Percentiles rank a stretch among this genome's conserved stretches.
These are phyloP conservation scores for Intubia oerlemansii DNA, from an alignment of 2,329 filamentous ascomycete genomes.

Conservation along the genomic window DNA sequence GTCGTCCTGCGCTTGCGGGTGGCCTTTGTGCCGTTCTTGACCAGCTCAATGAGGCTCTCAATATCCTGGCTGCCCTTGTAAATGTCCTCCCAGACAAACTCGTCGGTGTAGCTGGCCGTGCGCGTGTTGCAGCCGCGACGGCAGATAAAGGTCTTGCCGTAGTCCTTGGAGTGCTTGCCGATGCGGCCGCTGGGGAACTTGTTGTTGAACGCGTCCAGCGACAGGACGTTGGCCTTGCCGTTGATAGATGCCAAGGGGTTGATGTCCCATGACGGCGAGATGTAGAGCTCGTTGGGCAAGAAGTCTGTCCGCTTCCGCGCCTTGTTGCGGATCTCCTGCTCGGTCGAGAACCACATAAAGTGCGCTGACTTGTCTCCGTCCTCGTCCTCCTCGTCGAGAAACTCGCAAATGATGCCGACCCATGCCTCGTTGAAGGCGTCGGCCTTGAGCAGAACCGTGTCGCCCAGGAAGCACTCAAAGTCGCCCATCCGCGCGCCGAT, in stretches of 20 bases:
- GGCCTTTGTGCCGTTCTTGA: slow-evolving; percentile 53
- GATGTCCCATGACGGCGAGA: slow-evolving; percentile 68
- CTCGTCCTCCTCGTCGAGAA: slow-evolving; percentile 45
- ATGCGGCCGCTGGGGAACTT: slow-evolving; percentile 57
- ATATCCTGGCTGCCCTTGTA: slow-evolving; percentile 51
- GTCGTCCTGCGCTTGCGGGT: slow-evolving; percentile 28
- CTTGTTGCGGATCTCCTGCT: slow-evolving; percentile 71
- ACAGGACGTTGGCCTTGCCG: slow-evolving; percentile 67
- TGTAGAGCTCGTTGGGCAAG: slow-evolving; percentile 74
- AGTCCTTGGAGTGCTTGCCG: slow-evolving; percentile 49
- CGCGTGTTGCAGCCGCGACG: slow-evolving; percentile 74
- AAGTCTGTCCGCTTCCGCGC: slow-evolving; percentile 66
- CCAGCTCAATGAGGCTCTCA: slow-evolving; percentile 38
- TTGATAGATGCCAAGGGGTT: slow-evolving; percentile 82
- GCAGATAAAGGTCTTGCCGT: slow-evolving; percentile 76
- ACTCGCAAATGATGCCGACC: slow-evolving; percentile 76
- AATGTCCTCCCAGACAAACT: slow-evolving; percentile 80
- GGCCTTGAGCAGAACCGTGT: slow-evolving; percentile 71
- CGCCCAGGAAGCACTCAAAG: slow-evolving; percentile 65
- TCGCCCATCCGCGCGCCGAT: slow-evolving; percentile 63
- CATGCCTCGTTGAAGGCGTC: slow-evolving; percentile 75
- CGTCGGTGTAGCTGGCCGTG: slow-evolving; percentile 76
- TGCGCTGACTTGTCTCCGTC: slow-evolving; percentile 61
- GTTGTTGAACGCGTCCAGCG: slow-evolving; percentile 41
- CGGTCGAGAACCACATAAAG: slow-evolving; percentile 91